Evolutionary conservation across 78 protist genomes (phyloP).

Genomic region (Paulinella micropora): DNA sequence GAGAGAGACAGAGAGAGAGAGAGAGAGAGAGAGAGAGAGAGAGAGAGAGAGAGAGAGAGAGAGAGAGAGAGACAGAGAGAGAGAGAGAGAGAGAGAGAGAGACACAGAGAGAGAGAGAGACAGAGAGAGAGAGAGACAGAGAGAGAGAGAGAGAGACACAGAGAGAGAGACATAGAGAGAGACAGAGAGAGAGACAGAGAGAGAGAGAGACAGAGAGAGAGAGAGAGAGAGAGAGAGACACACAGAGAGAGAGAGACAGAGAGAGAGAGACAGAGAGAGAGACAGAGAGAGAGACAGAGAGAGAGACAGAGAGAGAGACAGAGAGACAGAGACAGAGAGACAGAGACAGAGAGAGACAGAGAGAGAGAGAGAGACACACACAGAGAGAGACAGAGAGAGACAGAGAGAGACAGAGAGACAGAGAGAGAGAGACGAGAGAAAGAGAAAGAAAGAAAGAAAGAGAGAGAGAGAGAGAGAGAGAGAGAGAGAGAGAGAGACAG

Average conservation of each 20-base stretch:
- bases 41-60: background rate
- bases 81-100: background rate
- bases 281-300: background rate
- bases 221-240: background rate
- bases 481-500: background rate
- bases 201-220: background rate
- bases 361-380: background rate
- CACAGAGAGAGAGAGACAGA: background rate
- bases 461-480: background rate
- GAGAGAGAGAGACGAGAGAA: background rate
- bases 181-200: background rate
- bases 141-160: background rate
- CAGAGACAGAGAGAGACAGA: background rate
- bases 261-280: background rate
- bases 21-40: background rate
- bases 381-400: background rate
- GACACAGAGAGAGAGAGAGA: background rate
- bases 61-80: background rate
- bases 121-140: background rate
- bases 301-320: background rate
- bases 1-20: too few relatives aligned
- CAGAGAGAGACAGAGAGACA: background rate
- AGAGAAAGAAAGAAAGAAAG: background rate
- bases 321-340: background rate
- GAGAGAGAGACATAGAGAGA: background rate